These are phyloP conservation scores for Xerocomellus chrysenteron DNA, from an alignment of 768 basidiomycete species.

Conservation along the genomic window DNA sequence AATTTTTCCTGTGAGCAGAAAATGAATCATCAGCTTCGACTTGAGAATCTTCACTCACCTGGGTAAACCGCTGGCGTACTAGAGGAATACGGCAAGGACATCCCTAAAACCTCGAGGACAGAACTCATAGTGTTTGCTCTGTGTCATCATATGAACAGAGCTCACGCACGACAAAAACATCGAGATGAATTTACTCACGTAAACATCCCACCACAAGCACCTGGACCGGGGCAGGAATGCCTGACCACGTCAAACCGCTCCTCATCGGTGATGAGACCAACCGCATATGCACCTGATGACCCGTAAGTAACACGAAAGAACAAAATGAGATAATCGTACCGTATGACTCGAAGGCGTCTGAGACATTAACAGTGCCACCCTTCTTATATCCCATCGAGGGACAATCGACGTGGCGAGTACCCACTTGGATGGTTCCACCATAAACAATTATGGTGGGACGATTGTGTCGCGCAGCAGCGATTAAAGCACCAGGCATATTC, in stretches of 20 bases:
- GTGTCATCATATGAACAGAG: not conserved
- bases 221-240: slow-evolving; percentile 82
- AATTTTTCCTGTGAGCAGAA: slow-evolving; percentile 55
- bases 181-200: slow-evolving; percentile 45
- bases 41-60: slow-evolving; percentile 37
- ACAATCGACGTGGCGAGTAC: slow-evolving; percentile 75
- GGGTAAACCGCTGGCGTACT: slow-evolving; percentile 74
- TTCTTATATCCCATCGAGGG: slow-evolving; percentile 72
- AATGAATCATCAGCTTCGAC: not conserved
- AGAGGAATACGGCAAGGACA: slow-evolving; percentile 79
- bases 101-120: slow-evolving; percentile 78
- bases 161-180: not conserved
- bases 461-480: slow-evolving; percentile 85
- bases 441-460: slow-evolving; percentile 87
- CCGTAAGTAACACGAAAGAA: not conserved
- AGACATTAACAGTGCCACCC: slow-evolving; percentile 83
- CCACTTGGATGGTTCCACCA: slow-evolving; percentile 80
- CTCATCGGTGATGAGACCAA: slow-evolving; percentile 77
- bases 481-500: slow-evolving; percentile 89
- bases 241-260: slow-evolving; percentile 82
- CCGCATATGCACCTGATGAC: slow-evolving; percentile 64
- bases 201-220: slow-evolving; percentile 88
- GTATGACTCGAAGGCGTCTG: slow-evolving; percentile 83
- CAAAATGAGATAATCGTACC: slow-evolving; percentile 40
- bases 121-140: slow-evolving; percentile 90